phyloP scores from a whole-genome alignment of 2,329 filamentous ascomycete species.

The Torrubiella hemipterigena region DNA sequence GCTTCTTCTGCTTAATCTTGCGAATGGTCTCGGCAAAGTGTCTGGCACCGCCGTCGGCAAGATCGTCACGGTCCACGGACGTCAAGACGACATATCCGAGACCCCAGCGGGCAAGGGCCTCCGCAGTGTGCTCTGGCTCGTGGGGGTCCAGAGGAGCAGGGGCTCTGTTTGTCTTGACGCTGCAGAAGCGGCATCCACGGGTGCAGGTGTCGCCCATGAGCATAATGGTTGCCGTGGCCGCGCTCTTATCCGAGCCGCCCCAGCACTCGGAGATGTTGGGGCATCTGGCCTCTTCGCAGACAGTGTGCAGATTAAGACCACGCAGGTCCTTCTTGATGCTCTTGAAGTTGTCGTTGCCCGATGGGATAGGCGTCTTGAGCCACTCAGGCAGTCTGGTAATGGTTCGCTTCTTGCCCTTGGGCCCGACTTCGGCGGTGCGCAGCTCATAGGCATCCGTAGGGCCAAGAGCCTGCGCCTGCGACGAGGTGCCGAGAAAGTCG shows the following conservation, averaged over 20 bases:
- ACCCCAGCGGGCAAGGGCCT: conserved; percentile 86
- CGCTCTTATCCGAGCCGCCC: conserved; percentile 79
- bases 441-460: conserved; percentile 45
- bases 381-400: conserved; percentile 74
- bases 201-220: conserved; percentile 98
- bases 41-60: conserved; percentile 73
- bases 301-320: conserved; percentile 82
- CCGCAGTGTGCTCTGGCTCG: conserved; percentile 92
- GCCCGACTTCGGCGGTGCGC: conserved; percentile 52
- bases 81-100: conserved; percentile 93
- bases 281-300: conserved; percentile 94
- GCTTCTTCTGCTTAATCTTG: conserved; percentile 79
- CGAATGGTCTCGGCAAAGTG: conserved; percentile 93
- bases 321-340: conserved; percentile 89
- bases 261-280: conserved; percentile 98
- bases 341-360: conserved; percentile 72
- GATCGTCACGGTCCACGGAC: conserved; percentile 84
- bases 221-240: conserved; percentile 97
- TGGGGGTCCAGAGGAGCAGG: conserved; percentile 80
- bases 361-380: conserved; percentile 92
- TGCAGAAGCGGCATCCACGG: conserved; percentile 91
- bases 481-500: conserved; percentile 39
- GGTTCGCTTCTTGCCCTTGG: conserved; percentile 48
- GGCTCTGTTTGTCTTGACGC: conserved; percentile 74
- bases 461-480: conserved; percentile 29